Evolutionary conservation across 1,284 basidiomycete species (phyloP), one percentile per base, ranked within the genome.

Genomic region (Austroboletus sp.): DNA sequence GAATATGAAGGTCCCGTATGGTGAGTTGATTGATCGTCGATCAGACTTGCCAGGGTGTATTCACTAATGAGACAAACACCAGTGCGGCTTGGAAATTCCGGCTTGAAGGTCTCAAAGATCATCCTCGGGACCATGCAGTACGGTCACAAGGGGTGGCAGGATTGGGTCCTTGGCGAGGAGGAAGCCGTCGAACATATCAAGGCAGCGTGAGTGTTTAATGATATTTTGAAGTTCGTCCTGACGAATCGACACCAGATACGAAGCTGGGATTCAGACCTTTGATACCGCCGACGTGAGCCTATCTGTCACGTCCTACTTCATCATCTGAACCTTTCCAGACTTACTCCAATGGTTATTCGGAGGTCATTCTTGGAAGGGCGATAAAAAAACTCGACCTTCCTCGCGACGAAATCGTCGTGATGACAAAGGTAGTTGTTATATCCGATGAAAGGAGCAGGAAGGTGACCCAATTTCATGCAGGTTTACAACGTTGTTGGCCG

Each of bases 361-460:
- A 92, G 63, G 60, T 76, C 21, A 78, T 88, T 50, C 72, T 91
- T 30, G 88, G 89, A 5, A 83, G 84, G 53, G 89, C 85, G 1
- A 83, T 93, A 66, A 85, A 83, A 56, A 57, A 82, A 52, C 72
- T 79, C 50, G 66, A 81, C 23, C 71, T 91, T 13, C 84, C 84
- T 13, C 76, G 89, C 8, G 80, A 82, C 17, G 80, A 84, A 54
- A 78, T 89, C 19, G 85, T 89, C 12, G 76, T 89, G 26, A 71
- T 89, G 70, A 88, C 85, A 29, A 89, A 90, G 69, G 80, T 79
- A 13, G 30, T 21, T 30, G 55, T 46, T 29, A 8, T 39, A 17
- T 41, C 6, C 30, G 6, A n/a, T 10, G 23, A 13, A 10, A 29
- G 26, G 32, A 46, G 25, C 19, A 19, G 30, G 44, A 29, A 6